phyloP scores from a whole-genome alignment of 2,329 filamentous ascomycete species.

The Daldinia eschscholtzii region DNA sequence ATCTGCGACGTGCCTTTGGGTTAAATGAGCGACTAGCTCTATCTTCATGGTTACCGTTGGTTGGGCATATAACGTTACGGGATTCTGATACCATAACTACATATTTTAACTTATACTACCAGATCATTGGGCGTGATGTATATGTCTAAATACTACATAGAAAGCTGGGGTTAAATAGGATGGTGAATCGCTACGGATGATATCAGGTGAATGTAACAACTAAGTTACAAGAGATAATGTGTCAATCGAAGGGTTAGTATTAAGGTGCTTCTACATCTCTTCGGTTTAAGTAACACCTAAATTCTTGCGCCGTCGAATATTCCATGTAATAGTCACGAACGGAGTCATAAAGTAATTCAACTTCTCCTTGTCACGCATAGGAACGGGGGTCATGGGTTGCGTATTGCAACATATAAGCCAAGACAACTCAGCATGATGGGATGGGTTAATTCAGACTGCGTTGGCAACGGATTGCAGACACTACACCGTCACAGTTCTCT shows the following conservation, averaged over 20 bases:
- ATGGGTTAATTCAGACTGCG: background rate
- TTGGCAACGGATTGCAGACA: no score
- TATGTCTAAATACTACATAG: background rate
- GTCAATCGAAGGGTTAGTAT: background rate
- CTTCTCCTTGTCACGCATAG: background rate
- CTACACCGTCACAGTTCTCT: background rate
- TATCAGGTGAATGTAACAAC: background rate
- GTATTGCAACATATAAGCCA: background rate
- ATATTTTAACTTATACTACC: background rate
- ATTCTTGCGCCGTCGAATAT: background rate
- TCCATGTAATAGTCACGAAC: no score
- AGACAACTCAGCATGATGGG: background rate
- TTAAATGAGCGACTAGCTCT: background rate
- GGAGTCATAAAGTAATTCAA: background rate
- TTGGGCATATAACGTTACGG: background rate
- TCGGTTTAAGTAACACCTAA: background rate
- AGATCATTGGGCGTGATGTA: background rate
- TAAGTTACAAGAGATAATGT: no score
- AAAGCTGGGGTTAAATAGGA: background rate
- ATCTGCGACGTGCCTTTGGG: background rate
- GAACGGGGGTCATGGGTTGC: background rate
- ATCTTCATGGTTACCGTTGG: background rate
- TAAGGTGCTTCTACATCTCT: background rate
- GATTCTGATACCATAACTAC: background rate
- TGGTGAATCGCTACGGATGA: background rate